Evolutionary conservation across 2,329 filamentous ascomycete species (phyloP).

Genomic region (Xylariaceae sp.): DNA sequence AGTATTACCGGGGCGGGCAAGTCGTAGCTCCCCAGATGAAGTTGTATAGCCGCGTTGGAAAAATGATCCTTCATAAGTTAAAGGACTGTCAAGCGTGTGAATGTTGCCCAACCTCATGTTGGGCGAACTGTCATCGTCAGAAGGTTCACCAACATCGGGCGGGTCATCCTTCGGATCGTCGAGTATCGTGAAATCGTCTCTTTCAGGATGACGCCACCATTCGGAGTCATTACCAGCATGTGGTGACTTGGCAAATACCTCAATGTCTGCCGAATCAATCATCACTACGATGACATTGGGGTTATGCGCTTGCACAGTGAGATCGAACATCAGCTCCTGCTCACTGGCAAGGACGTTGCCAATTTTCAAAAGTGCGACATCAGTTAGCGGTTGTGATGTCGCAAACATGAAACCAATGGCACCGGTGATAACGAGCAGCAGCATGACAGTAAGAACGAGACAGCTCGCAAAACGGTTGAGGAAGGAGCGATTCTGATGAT

Average conservation of each 20-base stretch:
- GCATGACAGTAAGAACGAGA: conserved; percentile 79
- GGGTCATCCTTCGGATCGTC: conserved; percentile 51
- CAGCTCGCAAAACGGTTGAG: conserved; percentile 83
- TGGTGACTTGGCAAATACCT: conserved; percentile 93
- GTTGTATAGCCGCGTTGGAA: conserved; percentile 75
- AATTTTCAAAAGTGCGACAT: conserved; percentile 80
- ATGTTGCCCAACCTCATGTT: conserved; percentile 94
- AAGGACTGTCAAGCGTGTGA: conserved; percentile 82
- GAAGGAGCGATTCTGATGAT: conserved; percentile 67
- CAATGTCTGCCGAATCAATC: conserved; percentile 85
- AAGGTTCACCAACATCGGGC: conserved; percentile 57
- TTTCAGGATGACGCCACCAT: conserved; percentile 60
- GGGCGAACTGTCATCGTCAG: conserved; percentile 71
- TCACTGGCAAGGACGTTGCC: conserved; percentile 91
- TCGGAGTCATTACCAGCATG: conserved; percentile 76
- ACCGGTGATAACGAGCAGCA: conserved; percentile 82
- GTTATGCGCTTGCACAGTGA: conserved; percentile 87
- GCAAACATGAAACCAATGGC: conserved; percentile 89
- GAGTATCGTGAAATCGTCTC: conserved; percentile 39
- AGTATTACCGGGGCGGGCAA: conserved; percentile 83
- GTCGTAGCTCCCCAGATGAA: conserved; percentile 83
- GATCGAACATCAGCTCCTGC: conserved; percentile 92
- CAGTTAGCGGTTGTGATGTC: conserved; percentile 83
- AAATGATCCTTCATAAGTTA: conserved; percentile 89
- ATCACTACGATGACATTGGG: conserved; percentile 91